Conservation (phyloP, 1,284 basidiomycete genomes). For the Ustilago loliicola region DNA sequence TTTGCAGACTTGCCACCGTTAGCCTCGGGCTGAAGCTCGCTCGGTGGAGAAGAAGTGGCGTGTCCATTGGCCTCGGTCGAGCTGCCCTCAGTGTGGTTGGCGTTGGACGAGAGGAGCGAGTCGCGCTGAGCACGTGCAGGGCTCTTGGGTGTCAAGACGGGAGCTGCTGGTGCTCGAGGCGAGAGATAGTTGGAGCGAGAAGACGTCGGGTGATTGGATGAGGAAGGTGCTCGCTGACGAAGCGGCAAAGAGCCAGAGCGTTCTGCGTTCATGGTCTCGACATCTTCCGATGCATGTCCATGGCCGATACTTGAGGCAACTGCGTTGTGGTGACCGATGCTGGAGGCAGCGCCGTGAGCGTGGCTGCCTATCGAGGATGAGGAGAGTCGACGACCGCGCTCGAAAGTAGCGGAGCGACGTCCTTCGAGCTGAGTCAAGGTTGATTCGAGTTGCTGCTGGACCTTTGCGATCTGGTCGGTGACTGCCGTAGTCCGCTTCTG, state of each 20-base stretch:
- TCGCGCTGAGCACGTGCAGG: constrained; percentile 22
- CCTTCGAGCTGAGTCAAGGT: constrained; percentile 64
- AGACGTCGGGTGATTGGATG: constrained; percentile 17
- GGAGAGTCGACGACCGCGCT: constrained; percentile 49
- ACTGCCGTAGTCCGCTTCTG: constrained; percentile 61
- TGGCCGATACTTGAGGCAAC: constrained; percentile 40
- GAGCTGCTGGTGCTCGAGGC: constrained; percentile 11
- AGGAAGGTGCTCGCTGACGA: constrained; percentile 30
- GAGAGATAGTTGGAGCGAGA: constrained; percentile 21
- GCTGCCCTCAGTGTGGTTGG: constrained; percentile 21
- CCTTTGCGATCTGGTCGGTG: constrained; percentile 64
- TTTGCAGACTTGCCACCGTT: constrained; percentile 5
- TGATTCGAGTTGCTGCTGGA: constrained; percentile 65
- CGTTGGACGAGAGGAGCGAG: constrained; percentile 22
- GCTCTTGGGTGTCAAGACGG: constrained; percentile 38
- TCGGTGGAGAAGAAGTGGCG: constrained; percentile 19
- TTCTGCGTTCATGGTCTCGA: constrained; percentile 45
- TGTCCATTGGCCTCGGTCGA: constrained; percentile 35
- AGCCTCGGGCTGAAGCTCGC: constrained; percentile 11
- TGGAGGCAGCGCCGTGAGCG: constrained; percentile 39
- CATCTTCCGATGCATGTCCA: constrained; percentile 25
- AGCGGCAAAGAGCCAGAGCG: constrained; percentile 11
- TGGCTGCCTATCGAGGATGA: constrained; percentile 42
- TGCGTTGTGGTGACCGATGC: constrained; percentile 53
- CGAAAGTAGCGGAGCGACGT: constrained; percentile 54